These are phyloP conservation scores for Aspergillus sp. DNA, from an alignment of 2,329 filamentous ascomycete genomes.

Conservation along the genomic window DNA sequence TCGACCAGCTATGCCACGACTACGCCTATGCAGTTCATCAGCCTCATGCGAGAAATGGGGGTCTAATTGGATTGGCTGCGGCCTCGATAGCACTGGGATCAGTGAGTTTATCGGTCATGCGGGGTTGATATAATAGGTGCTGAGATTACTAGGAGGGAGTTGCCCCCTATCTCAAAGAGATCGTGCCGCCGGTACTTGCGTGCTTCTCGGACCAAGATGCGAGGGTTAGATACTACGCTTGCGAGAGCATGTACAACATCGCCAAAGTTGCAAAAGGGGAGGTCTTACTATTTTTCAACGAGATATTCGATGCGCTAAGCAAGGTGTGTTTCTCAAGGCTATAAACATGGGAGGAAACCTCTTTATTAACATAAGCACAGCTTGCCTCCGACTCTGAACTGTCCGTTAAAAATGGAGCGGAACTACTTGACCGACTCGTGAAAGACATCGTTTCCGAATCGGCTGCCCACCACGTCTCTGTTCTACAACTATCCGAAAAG, in stretches of 20 bases:
- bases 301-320: slow-evolving; percentile 95
- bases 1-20: slow-evolving; percentile 95
- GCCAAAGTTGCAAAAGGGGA: slow-evolving; percentile 98
- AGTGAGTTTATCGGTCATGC: slow-evolving; percentile 56
- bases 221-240: slow-evolving; percentile 94
- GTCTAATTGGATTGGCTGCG: slow-evolving; percentile 90
- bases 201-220: slow-evolving; percentile 99
- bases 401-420: slow-evolving; percentile 96
- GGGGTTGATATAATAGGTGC: not conserved
- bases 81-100: slow-evolving; percentile 92
- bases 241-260: slow-evolving; percentile 99
- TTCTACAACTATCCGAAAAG: slow-evolving; percentile 67
- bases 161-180: slow-evolving; percentile 85
- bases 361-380: slow-evolving; percentile 47
- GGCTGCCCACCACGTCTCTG: slow-evolving; percentile 88
- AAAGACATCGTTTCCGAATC: slow-evolving; percentile 97
- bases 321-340: slow-evolving; percentile 62
- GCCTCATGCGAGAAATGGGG: slow-evolving; percentile 93
- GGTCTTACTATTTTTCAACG: slow-evolving; percentile 95
- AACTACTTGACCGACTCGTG: slow-evolving; percentile 88
- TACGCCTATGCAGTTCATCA: slow-evolving; percentile 97
- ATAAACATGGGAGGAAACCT: not conserved
- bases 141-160: slow-evolving; percentile 65
- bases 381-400: slow-evolving; percentile 93
- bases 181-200: slow-evolving; percentile 92